These are phyloP conservation scores for Rubia peregrina DNA, from an alignment of 305 asterid genomes.

Conservation along the genomic window DNA sequence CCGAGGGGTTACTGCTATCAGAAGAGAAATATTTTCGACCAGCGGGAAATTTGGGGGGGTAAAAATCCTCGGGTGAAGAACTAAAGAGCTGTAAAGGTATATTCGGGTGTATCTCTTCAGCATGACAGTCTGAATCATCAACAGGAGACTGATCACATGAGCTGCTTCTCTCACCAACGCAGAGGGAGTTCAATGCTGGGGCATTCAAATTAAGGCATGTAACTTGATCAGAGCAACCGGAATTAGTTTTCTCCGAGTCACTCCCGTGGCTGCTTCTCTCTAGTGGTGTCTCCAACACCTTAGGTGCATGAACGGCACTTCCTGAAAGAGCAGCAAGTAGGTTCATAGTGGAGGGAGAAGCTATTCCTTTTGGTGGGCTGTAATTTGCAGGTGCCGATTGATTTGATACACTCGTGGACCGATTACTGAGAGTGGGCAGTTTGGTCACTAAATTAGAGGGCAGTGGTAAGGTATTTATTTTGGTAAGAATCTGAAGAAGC, in stretches of 20 bases:
- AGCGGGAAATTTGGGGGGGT: constrained; percentile 37
- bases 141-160: constrained; percentile 46
- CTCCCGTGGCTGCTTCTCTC: constrained; percentile 54
- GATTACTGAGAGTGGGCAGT: constrained; percentile 27
- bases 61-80: constrained; percentile 55
- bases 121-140: constrained; percentile 46
- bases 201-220: constrained; percentile 33
- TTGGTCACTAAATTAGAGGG: constrained; percentile 42
- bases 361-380: constrained; percentile 27
- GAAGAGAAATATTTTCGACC: constrained; percentile 53
- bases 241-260: constrained; percentile 65
- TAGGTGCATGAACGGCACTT: constrained; percentile 29
- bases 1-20: constrained; percentile 68
- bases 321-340: constrained; percentile 63
- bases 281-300: constrained; percentile 36
- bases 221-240: constrained; percentile 36
- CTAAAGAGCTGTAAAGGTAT: constrained; percentile 51
- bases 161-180: constrained; percentile 53
- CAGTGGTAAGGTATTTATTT: constrained; percentile 59
- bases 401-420: constrained; percentile 24
- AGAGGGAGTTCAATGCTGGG: constrained; percentile 25
- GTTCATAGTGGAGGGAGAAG: constrained; percentile 58
- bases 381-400: constrained; percentile 34
- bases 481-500: constrained; percentile 53
- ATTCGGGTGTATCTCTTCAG: constrained; percentile 40